Base-by-base conservation (phyloP, 352 stramenopile genomes). In the Elongisporangium undulatum region DNA sequence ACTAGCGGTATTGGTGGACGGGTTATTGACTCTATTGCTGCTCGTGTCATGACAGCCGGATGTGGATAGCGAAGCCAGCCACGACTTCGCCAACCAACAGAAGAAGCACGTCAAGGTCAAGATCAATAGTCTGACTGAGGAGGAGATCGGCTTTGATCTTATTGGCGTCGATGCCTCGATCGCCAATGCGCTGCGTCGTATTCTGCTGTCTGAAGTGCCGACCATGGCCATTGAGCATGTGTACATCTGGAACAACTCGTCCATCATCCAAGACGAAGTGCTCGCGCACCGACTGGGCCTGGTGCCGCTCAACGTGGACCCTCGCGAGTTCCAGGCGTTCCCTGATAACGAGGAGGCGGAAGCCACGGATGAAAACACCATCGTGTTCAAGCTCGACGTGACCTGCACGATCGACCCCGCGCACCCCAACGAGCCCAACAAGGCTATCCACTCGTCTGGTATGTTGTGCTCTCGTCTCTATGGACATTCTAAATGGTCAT, bases 361-460 rank as follows among this genome's bases (percentile, higher is more conserved):
- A 53, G 76, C 87, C 19, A 98, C 91, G 0, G 95, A 99, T 76
- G 86, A 96, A 56, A 99, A 99, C 79, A 98, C 95, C 3, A 85
- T 98, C 61, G 96, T 99, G 15, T 98, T 98, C 67, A 94, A 96
- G 75, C 77, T 99, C 21, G 87, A 98, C 51, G 90, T 98, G 8
- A 95, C 80, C 3, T 98, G 94, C 72, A 86, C 75, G 53, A 79
- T 69, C 38, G 79, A 92, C 62, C 79, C 82, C 1, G 75, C 77
- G 20, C 68, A 89, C 61, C 78, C 83, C 22, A 83, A 84, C 51
- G 81, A 90, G 61, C 72, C 74, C 3, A 76, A 74, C 24, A 92
- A 92, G 65, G 82, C 82, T 2, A 64, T 78, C 58, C 63, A 88
- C 65, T 77, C 82, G 55, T 83, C 74, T n/a, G 69, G 78, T 88